Evolutionary conservation across 2,329 filamentous ascomycete species (phyloP).

Genomic region (Geoglossum cookeanum): DNA sequence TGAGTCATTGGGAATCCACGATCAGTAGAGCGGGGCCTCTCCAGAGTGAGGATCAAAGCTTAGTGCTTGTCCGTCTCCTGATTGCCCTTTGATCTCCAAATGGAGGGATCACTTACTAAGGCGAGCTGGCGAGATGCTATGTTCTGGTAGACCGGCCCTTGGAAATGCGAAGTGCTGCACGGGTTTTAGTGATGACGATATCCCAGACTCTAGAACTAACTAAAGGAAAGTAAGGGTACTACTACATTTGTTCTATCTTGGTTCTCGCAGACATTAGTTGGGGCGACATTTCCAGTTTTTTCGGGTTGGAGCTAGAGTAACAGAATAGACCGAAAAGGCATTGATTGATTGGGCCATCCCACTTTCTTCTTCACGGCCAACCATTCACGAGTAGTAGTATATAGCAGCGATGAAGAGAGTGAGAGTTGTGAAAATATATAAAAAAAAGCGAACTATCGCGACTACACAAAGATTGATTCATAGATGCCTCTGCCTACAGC

Average conservation of each 20-base stretch:
- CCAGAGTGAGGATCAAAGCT: slow-evolving; percentile 85
- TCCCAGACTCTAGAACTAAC: background rate
- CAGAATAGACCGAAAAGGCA: too few relatives aligned
- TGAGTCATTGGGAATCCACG: slow-evolving; percentile 3
- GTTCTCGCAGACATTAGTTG: background rate
- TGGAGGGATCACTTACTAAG: background rate
- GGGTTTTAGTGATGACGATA: background rate
- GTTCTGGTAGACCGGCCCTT: background rate
- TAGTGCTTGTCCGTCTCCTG: slow-evolving; percentile 57
- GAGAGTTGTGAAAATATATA: too few relatives aligned
- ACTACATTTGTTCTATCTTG: background rate
- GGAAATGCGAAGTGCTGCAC: background rate
- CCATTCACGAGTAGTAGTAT: too few relatives aligned
- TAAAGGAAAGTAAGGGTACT: background rate
- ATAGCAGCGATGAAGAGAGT: too few relatives aligned
- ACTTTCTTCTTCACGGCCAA: too few relatives aligned
- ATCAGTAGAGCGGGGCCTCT: slow-evolving; percentile 51
- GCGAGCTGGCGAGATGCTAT: background rate
- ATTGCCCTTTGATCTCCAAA: slow-evolving; percentile 10
- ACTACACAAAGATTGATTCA: too few relatives aligned
- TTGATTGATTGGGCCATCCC: too few relatives aligned
- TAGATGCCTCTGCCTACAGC: too few relatives aligned
- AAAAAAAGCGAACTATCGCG: too few relatives aligned
- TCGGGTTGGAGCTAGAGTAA: background rate
- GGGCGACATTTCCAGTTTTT: background rate